Evolutionary conservation across 2,329 filamentous ascomycete species (phyloP).

Genomic region (Diaporthe ilicicola): DNA sequence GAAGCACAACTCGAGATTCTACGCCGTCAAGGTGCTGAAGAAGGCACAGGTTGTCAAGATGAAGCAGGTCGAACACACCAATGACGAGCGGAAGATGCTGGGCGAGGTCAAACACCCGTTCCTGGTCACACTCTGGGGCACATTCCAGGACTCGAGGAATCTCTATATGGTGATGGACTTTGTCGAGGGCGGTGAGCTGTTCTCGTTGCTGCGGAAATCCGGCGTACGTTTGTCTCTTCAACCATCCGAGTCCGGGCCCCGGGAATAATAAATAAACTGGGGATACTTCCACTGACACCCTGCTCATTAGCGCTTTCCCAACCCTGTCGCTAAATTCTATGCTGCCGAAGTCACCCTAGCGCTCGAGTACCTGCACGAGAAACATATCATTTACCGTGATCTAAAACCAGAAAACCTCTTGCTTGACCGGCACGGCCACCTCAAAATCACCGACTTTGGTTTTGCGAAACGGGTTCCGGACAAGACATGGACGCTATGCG

Average conservation of each 20-base stretch:
- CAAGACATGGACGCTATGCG: conserved; percentile 98
- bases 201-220: conserved; percentile 94
- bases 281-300: conserved; percentile 35
- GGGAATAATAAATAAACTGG: background rate
- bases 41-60: conserved; percentile 99
- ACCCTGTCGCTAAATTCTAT: conserved; percentile 99
- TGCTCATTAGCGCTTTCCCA: conserved; percentile 85
- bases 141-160: conserved; percentile 94
- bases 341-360: conserved; percentile 96
- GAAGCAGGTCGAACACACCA: conserved; percentile 99
- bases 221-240: conserved; percentile 63
- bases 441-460: conserved; percentile 98
- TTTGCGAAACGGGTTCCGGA: conserved; percentile 98
- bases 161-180: conserved; percentile 99
- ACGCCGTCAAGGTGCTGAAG: conserved; percentile 98
- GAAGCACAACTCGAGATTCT: conserved; percentile 97
- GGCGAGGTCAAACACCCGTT: conserved; percentile 98
- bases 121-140: conserved; percentile 97
- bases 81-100: conserved; percentile 95
- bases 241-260: background rate
- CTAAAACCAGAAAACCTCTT: conserved; percentile 95
- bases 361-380: conserved; percentile 91
- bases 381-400: conserved; percentile 98
- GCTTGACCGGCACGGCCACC: conserved; percentile 89
- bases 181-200: conserved; percentile 96